phyloP scores from a whole-genome alignment of 306 rosid genomes.

The Begonia peltatifolia region DNA sequence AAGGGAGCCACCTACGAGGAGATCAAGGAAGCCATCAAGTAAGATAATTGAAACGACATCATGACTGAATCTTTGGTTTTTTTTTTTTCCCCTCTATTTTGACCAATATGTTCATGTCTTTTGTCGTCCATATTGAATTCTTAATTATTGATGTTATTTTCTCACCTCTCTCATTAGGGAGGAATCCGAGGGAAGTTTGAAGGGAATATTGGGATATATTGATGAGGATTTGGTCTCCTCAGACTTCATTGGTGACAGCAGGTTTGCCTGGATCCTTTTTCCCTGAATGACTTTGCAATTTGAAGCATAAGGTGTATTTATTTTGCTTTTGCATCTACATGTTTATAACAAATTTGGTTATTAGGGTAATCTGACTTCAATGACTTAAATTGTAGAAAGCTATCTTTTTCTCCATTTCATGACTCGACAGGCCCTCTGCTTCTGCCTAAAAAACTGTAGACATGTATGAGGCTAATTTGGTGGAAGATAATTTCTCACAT shows the following conservation, averaged over 20 bases:
- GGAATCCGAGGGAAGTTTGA: conserved; percentile 63
- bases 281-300: neutral
- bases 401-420: too few species aligned
- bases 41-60: conserved; percentile 4
- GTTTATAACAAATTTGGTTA: too few species aligned
- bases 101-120: neutral
- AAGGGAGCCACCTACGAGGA: conserved; percentile 40
- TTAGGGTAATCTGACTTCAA: too few species aligned
- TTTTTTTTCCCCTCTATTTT: neutral
- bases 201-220: conserved; percentile 66
- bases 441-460: neutral
- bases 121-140: neutral
- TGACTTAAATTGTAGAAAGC: too few species aligned
- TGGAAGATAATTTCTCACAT: too few species aligned
- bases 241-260: conserved; percentile 54
- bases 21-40: conserved; percentile 61
- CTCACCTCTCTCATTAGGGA: conserved; percentile 20
- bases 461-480: neutral
- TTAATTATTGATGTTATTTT: conserved; percentile 3
- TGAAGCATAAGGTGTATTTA: neutral
- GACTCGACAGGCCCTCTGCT: too few species aligned
- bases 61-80: neutral
- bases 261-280: conserved; percentile 19
- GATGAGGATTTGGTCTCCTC: conserved; percentile 70
- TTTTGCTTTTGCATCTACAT: too few species aligned